A percentile compares a stretch with the other conserved stretches of the same genome.
These are phyloP conservation scores for Colletotrichum euphorbiae DNA, from an alignment of 2,329 filamentous ascomycete genomes.

Conservation along the genomic window DNA sequence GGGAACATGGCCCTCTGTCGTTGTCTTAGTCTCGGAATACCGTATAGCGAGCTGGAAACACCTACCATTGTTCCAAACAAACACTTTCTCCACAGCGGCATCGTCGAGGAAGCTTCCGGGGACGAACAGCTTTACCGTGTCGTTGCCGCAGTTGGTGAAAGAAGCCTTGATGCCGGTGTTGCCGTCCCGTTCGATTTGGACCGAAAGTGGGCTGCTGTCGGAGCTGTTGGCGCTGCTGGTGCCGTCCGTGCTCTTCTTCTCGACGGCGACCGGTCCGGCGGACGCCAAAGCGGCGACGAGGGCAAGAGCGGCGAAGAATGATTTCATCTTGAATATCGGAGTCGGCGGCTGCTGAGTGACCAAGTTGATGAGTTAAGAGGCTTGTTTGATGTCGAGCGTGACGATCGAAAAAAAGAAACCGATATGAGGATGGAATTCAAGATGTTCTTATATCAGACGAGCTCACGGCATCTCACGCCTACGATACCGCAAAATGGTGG, in stretches of 20 bases:
- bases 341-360: neutral
- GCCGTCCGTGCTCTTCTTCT: too few relatives aligned
- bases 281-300: conserved; percentile 52
- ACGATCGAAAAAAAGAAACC: neutral
- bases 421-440: neutral
- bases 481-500: neutral
- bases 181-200: conserved; percentile 54
- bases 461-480: neutral
- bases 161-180: conserved; percentile 60
- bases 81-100: conserved; percentile 60
- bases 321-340: conserved; percentile 49
- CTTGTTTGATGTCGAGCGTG: conserved; percentile 2
- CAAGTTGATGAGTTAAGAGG: conserved; percentile 5
- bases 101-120: conserved; percentile 62
- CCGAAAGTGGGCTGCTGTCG: conserved; percentile 39
- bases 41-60: too few relatives aligned
- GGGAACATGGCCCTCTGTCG: conserved; percentile 13
- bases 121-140: conserved; percentile 59
- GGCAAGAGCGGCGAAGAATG: conserved; percentile 48
- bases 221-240: too few relatives aligned
- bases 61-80: conserved; percentile 57
- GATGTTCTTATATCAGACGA: conserved; percentile 24
- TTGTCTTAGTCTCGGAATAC: neutral
- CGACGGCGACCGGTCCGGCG: too few relatives aligned
- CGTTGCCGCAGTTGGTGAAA: conserved; percentile 59